A percentile compares a stretch with the other conserved stretches of the same genome.
Evolutionary conservation across 2,329 filamentous ascomycete genomes (phyloP).

Genomic region (Ophiostoma ips): DNA sequence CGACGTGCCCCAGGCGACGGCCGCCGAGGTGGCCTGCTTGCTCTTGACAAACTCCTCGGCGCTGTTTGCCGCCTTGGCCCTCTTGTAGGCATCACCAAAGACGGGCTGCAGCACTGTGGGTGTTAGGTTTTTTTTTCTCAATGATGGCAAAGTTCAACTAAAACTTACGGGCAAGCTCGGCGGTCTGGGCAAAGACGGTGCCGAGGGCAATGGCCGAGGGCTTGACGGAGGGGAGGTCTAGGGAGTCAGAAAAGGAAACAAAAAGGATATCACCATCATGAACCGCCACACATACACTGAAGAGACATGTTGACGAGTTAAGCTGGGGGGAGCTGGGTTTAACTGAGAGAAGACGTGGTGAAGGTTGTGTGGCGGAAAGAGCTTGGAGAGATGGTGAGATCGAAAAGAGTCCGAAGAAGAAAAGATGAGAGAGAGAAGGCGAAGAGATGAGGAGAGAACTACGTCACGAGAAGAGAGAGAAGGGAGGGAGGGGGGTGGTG

Average conservation of each 20-base stretch:
- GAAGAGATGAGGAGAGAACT: neutral
- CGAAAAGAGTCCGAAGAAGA: neutral
- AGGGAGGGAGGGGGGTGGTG: neutral
- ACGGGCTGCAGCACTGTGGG: constrained; percentile 59
- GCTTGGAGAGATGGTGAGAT: neutral
- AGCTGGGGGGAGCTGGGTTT: neutral
- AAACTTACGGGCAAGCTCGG: constrained; percentile 57
- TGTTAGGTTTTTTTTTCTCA: neutral
- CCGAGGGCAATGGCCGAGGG: constrained; percentile 94
- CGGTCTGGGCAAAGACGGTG: constrained; percentile 86
- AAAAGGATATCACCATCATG: no score
- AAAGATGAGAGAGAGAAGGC: neutral
- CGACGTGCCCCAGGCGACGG: constrained; percentile 79
- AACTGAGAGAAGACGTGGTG: neutral
- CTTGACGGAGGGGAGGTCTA: constrained; percentile 66
- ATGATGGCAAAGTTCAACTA: neutral
- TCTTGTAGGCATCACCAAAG: constrained; percentile 90
- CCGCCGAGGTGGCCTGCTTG: constrained; percentile 80
- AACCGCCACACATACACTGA: constrained; percentile 42
- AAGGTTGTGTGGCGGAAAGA: neutral
- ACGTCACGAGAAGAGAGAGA: constrained; percentile 1
- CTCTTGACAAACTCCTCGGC: constrained; percentile 95
- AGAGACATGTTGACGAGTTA: constrained; percentile 38
- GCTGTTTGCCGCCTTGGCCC: constrained; percentile 78
- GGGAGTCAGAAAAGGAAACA: constrained; percentile 2